Evolutionary conservation across 2,329 filamentous ascomycete species (phyloP).

Genomic region (Zasmidium angulare): DNA sequence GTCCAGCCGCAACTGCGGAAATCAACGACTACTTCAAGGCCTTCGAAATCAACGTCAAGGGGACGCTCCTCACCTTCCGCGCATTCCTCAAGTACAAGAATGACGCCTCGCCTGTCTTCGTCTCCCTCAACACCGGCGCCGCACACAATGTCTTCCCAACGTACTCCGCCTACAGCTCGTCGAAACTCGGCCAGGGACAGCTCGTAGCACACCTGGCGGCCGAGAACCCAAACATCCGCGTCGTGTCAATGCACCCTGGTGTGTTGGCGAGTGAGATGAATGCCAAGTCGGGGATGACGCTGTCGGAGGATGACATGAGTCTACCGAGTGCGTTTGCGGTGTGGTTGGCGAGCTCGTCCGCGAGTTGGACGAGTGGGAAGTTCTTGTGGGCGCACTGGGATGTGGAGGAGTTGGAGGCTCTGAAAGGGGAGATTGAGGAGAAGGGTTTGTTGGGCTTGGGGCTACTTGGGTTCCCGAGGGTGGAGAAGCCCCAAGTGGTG

Average conservation of each 20-base stretch:
- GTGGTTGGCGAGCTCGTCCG: not conserved
- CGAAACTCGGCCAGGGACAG: conserved; percentile 39
- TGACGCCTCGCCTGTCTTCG: conserved; percentile 5
- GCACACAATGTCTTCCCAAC: conserved; percentile 23
- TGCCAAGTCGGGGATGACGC: conserved; percentile 8
- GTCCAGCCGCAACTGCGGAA: conserved; percentile 2
- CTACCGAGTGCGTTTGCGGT: conserved; percentile 13
- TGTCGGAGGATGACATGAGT: conserved; percentile 13
- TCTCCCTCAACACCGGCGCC: conserved; percentile 10
- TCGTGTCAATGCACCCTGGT: conserved; percentile 46
- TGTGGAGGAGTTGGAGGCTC: not conserved
- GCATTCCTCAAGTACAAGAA: conserved; percentile 10
- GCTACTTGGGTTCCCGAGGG: not conserved
- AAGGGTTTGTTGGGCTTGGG: not conserved
- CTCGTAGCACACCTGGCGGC: conserved; percentile 38
- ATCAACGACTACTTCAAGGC: conserved; percentile 14
- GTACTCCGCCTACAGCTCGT: conserved; percentile 33
- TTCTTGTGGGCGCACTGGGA: conserved; percentile 6
- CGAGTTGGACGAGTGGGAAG: not conserved
- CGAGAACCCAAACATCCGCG: conserved; percentile 39
- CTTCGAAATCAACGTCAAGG: conserved; percentile 17
- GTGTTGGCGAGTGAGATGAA: conserved; percentile 42
- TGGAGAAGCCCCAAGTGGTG: not conserved
- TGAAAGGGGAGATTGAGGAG: not conserved
- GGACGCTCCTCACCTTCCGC: conserved; percentile 13